Evolutionary conservation across 192 early-diverging fungal species (phyloP).

Genomic region (Chytriomyces sp.): DNA sequence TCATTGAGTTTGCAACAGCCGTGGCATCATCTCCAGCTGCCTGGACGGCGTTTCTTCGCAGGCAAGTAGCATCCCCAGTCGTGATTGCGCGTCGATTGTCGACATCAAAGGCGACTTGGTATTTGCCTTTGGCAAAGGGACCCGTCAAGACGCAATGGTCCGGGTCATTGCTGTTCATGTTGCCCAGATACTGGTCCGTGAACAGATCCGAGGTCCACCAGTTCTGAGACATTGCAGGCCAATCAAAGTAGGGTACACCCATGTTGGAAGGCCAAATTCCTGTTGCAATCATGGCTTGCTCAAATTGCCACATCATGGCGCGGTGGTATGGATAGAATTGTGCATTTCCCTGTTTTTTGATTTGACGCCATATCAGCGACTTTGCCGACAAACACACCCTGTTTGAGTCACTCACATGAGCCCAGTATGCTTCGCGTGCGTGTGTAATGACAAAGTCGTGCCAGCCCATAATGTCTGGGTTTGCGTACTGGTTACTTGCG

Average conservation of each 20-base stretch:
- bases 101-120: background rate
- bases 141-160: slow-evolving; percentile 24
- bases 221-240: slow-evolving; percentile 13
- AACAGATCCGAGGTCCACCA: slow-evolving; percentile 26
- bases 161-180: slow-evolving; percentile 1
- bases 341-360: slow-evolving; percentile 8
- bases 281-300: slow-evolving; percentile 14
- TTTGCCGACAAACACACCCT: background rate
- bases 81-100: background rate
- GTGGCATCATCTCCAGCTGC: slow-evolving; percentile 13
- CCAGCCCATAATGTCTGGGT: background rate
- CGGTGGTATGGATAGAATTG: slow-evolving; percentile 31
- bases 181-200: slow-evolving; percentile 1
- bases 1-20: background rate
- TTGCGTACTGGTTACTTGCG: background rate
- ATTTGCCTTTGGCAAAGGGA: background rate
- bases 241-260: slow-evolving; percentile 26
- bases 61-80: slow-evolving; percentile 1
- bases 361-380: background rate
- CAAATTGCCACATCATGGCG: slow-evolving; percentile 28
- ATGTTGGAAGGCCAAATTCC: slow-evolving; percentile 21
- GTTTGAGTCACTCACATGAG: background rate
- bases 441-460: slow-evolving; percentile 17
- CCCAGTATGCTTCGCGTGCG: background rate
- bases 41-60: slow-evolving; percentile 7